These are phyloP conservation scores for Fraxinus sp. DNA, from an alignment of 305 asterid species.

Conservation along the genomic window DNA sequence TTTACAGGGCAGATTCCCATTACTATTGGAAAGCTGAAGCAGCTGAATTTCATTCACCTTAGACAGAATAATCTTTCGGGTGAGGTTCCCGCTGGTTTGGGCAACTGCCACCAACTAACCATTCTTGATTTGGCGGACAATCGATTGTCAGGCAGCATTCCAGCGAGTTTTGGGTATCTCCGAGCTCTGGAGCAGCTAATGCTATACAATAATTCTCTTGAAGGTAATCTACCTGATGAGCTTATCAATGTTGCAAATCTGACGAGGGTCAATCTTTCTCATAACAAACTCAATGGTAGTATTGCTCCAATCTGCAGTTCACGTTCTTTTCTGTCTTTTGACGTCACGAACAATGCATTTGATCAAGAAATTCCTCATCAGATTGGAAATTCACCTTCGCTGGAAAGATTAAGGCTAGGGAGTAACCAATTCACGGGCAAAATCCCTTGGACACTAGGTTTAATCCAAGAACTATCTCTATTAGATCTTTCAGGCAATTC, in stretches of 20 bases:
- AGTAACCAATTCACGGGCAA: conserved; percentile 60
- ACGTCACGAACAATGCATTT: conserved; percentile 70
- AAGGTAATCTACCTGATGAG: conserved; percentile 62
- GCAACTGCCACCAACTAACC: conserved; percentile 58
- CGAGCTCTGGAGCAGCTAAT: conserved; percentile 63
- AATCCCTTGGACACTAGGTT: conserved; percentile 75
- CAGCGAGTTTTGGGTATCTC: conserved; percentile 59
- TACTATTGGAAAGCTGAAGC: conserved; percentile 61
- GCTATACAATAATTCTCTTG: conserved; percentile 85
- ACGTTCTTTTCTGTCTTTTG: conserved; percentile 62
- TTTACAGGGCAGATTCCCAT: conserved; percentile 66
- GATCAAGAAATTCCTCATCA: conserved; percentile 62
- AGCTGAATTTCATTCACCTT: conserved; percentile 69
- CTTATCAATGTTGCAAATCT: conserved; percentile 54
- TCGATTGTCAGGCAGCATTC: conserved; percentile 59
- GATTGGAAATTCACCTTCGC: conserved; percentile 62
- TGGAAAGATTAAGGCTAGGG: conserved; percentile 78
- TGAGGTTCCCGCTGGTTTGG: conserved; percentile 68
- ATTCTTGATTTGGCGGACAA: conserved; percentile 86
- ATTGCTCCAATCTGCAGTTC: conserved; percentile 71
- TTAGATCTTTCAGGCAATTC: conserved; percentile 72
- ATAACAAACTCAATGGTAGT: conserved; percentile 69
- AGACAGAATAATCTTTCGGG: conserved; percentile 81
- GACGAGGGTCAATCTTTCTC: conserved; percentile 76
- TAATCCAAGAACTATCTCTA: conserved; percentile 52